Base-by-base conservation (phyloP, 78 protist species). In the Planoprotostelium fungivorum region DNA sequence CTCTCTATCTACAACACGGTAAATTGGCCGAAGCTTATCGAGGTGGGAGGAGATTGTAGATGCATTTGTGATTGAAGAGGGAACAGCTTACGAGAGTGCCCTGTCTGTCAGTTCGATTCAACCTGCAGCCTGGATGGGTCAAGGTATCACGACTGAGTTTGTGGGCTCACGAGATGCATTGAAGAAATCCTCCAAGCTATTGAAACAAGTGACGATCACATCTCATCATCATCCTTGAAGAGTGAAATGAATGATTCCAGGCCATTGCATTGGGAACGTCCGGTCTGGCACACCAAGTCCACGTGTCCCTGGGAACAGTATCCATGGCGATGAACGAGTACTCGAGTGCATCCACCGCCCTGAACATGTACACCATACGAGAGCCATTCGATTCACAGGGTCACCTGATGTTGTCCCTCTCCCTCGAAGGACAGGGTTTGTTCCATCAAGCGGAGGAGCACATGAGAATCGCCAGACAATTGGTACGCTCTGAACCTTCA, bases 1-100 rank as follows among this genome's bases (percentile, higher is more conserved):
- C 88, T 25, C 39, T 92, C 35, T 92, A 92, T 86, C 36, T 89
- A 34, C 89, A 89, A 86, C 28, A 89, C 37, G 89, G 89, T 35
- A 36, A 85, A 34, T 5, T 89, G 29, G 89, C 73, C 5, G 73
- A 51, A 25, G 73, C 73, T 25, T 16, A 51, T 16, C 5, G 16
- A 51, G 73, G 73, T 51, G 73, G 73, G 73, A 51, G 16, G 16
- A 5, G 5, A 51, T 51, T 51, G 5, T 51, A 25, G 73, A 16
- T 5, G 16, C 73, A 51, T 51, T 51, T 51, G 16, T 51, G 73
- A 51, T 51, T 51, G 73, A 51, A 25, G 73, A 5, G 5, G 16
- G 5, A 25, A 51, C 16, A 51, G 73, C 73, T 51, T 51, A 51
- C 16, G 73, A 51, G 73, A 51, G 73, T 51, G 73, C 73, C 5